Evolutionary conservation across 306 rosid species (phyloP).

Genomic region (Lathyrus tuberosus): DNA sequence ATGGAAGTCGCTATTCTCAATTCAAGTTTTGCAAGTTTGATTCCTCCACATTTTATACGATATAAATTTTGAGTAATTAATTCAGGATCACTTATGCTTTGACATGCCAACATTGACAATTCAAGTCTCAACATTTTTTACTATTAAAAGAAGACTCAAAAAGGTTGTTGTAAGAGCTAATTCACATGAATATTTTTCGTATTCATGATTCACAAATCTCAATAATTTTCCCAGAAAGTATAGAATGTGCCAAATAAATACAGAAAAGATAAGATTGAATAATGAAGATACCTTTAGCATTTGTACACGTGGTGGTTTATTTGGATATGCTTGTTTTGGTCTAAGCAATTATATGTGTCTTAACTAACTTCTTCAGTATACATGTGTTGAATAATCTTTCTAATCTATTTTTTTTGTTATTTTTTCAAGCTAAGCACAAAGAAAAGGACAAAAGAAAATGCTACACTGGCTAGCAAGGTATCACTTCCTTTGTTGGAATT

Average conservation of each 20-base stretch:
- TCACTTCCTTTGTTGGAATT: not conserved
- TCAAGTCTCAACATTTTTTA: not conserved
- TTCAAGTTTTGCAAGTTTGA: constrained; percentile 11
- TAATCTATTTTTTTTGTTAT: not conserved
- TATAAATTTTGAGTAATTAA: not conserved
- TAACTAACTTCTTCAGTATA: no score
- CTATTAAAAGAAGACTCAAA: constrained; percentile 13
- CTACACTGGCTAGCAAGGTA: not conserved
- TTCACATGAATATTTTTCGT: not conserved
- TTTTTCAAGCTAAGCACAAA: constrained; percentile 1
- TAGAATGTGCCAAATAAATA: not conserved
- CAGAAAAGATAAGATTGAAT: constrained; percentile 43
- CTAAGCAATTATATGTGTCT: no score
- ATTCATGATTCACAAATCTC: constrained; percentile 27
- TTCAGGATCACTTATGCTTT: constrained; percentile 5
- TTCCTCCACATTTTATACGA: constrained; percentile 12
- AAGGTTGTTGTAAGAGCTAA: constrained; percentile 1
- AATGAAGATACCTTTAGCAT: constrained; percentile 23
- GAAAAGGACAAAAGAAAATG: not conserved
- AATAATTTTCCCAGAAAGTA: constrained; percentile 29
- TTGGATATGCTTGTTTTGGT: constrained; percentile 5
- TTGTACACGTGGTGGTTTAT: constrained; percentile 33
- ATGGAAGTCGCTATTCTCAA: not conserved
- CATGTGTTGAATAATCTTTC: not conserved
- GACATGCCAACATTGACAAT: constrained; percentile 3